These are phyloP conservation scores for Melanomma pulvis-pyrius DNA, from an alignment of 495 filamentous ascomycete genomes.

Conservation along the genomic window DNA sequence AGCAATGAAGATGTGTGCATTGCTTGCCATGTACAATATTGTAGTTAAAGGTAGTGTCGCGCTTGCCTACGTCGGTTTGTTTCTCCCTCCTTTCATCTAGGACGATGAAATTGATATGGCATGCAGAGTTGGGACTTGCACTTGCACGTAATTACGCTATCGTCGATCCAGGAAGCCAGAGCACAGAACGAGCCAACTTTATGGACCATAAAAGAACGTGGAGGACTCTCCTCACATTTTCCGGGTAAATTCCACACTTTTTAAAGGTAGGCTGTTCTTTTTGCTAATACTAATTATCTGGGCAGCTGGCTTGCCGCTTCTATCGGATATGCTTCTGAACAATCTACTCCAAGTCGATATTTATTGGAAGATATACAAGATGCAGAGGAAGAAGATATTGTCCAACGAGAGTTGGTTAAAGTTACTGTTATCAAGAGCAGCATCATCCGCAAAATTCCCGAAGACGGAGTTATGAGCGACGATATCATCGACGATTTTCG, in stretches of 20 bases:
- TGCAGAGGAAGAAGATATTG: neutral
- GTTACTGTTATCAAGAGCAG: slow-evolving; percentile 15
- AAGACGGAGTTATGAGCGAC: neutral
- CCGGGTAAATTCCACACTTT: slow-evolving; percentile 2
- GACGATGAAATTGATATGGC: neutral
- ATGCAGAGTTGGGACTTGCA: slow-evolving; percentile 7
- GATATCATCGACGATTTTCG: neutral
- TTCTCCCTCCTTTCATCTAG: neutral
- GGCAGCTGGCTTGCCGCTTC: neutral
- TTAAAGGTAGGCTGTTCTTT: neutral
- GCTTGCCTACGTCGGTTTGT: slow-evolving; percentile 2
- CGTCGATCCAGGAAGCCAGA: neutral
- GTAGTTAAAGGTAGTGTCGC: slow-evolving; percentile 3
- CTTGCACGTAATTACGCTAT: neutral
- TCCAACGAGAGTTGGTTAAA: slow-evolving; percentile 17
- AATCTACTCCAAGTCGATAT: neutral
- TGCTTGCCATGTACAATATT: slow-evolving; percentile 19
- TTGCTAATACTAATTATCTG: neutral
- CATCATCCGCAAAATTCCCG: neutral
- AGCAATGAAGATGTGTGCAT: slow-evolving; percentile 19
- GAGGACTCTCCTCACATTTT: slow-evolving; percentile 10
- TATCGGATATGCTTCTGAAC: slow-evolving; percentile 7
- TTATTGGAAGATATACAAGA: neutral
- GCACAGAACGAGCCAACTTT: neutral
- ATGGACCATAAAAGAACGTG: slow-evolving; percentile 8